These are phyloP conservation scores for Rhizophora apiculata DNA, from an alignment of 345 rosid species.

Conservation along the genomic window DNA sequence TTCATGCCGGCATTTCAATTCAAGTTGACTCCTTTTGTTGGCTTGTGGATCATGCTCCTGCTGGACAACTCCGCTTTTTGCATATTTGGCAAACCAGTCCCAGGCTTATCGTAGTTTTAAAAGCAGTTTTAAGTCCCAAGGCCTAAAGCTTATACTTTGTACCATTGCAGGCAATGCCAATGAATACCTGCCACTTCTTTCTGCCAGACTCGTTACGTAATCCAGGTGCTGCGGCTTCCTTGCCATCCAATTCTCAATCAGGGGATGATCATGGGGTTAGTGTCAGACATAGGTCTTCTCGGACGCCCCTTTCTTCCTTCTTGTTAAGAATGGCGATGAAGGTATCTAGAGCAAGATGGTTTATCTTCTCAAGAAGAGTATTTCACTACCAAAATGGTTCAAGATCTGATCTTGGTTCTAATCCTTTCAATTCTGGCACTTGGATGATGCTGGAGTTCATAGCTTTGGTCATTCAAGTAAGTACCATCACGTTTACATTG, in stretches of 20 bases:
- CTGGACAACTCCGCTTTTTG: not conserved
- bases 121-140: not conserved
- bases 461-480: conserved; percentile 63
- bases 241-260: conserved; percentile 44
- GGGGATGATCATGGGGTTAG: conserved; percentile 26
- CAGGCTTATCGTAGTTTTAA: not conserved
- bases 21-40: not conserved
- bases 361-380: conserved; percentile 82
- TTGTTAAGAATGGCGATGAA: conserved; percentile 67
- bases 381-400: conserved; percentile 96
- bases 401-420: conserved; percentile 77
- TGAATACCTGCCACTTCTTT: conserved; percentile 59
- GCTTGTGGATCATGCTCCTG: conserved; percentile 3
- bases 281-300: conserved; percentile 48
- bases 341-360: conserved; percentile 93
- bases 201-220: conserved; percentile 44
- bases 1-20: conserved; percentile 15
- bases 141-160: not conserved
- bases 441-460: conserved; percentile 93
- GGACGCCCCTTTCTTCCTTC: conserved; percentile 38
- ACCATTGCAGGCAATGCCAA: conserved; percentile 8
- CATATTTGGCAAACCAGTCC: not conserved
- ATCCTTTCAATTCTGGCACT: conserved; percentile 79
- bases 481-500: conserved; percentile 58
- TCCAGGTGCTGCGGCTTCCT: conserved; percentile 37